Evolutionary conservation across 2,329 filamentous ascomycete genomes (phyloP).

Genomic region (Fusarium sp.): DNA sequence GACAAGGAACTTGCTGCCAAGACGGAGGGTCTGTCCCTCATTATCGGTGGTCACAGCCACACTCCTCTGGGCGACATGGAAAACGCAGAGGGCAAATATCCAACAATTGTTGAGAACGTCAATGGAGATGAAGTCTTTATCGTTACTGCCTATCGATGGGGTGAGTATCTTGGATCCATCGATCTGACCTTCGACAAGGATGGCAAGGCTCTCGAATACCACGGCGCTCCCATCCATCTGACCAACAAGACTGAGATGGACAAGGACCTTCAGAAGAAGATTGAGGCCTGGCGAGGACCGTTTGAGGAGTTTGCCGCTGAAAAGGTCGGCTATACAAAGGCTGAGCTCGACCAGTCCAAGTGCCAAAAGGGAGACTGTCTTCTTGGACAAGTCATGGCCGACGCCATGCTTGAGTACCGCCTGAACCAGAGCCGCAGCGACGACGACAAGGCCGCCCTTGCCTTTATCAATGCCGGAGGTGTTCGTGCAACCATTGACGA

Average conservation of each 20-base stretch:
- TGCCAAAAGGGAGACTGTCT: constrained; percentile 73
- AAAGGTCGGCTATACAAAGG: constrained; percentile 68
- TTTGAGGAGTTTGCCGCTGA: constrained; percentile 73
- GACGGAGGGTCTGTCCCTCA: constrained; percentile 76
- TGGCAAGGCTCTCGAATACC: constrained; percentile 74
- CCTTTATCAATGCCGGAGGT: constrained; percentile 75
- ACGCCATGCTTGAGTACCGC: constrained; percentile 75
- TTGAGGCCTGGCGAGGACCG: constrained; percentile 71
- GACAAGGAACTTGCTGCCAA: constrained; percentile 73
- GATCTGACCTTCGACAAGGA: constrained; percentile 74
- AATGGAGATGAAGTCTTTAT: constrained; percentile 78
- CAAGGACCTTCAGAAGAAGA: constrained; percentile 68
- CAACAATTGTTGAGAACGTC: constrained; percentile 73
- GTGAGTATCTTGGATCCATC: constrained; percentile 78
- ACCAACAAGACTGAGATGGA: constrained; percentile 74
- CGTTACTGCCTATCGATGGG: constrained; percentile 78
- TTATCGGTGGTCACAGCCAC: constrained; percentile 75
- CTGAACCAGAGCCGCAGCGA: constrained; percentile 60
- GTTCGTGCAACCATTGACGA: constrained; percentile 74
- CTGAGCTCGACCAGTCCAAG: constrained; percentile 71
- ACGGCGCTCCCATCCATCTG: constrained; percentile 75
- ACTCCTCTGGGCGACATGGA: constrained; percentile 73
- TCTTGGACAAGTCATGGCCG: constrained; percentile 69
- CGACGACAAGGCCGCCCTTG: constrained; percentile 64
- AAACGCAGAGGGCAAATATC: constrained; percentile 73